Evolutionary conservation across 176 grass and related monocot genomes (phyloP).

Genomic region (Cocos nucifera): DNA sequence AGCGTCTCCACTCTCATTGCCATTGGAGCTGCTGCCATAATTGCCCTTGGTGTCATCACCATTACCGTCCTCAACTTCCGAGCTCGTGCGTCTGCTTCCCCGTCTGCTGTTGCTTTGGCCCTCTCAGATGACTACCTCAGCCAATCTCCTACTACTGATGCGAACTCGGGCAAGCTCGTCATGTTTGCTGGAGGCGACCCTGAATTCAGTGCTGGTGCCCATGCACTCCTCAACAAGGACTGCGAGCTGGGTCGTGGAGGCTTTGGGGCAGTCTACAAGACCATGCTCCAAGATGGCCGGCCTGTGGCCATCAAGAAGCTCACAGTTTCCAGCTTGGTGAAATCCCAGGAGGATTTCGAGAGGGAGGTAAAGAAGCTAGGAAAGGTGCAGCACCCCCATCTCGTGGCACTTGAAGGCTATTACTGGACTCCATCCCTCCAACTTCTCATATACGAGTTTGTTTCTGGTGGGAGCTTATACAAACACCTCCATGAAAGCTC

Average conservation of each 20-base stretch:
- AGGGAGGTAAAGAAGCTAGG: constrained; percentile 85
- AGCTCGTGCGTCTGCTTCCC: constrained; percentile 36
- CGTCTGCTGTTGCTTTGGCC: constrained; percentile 43
- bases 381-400: constrained; percentile 76
- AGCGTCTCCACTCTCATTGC: constrained; percentile 93
- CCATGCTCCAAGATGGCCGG: constrained; percentile 67
- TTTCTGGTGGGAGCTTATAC: constrained; percentile 77
- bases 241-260: constrained; percentile 96
- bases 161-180: constrained; percentile 77
- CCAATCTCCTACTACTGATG: constrained; percentile 76
- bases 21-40: constrained; percentile 78
- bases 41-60: constrained; percentile 79
- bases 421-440: constrained; percentile 96
- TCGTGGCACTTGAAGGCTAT: constrained; percentile 75
- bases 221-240: constrained; percentile 93
- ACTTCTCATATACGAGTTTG: constrained; percentile 93
- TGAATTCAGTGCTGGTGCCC: constrained; percentile 83
- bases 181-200: constrained; percentile 92
- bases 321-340: constrained; percentile 96
- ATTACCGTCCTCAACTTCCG: constrained; percentile 80
- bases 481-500: constrained; percentile 79
- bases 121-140: constrained; percentile 88
- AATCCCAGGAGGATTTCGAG: constrained; percentile 97
- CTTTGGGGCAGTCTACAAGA: constrained; percentile 90
- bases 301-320: constrained; percentile 95